Evolutionary conservation across 768 basidiomycete species (phyloP).

Genomic region (Lactifluus volemus): DNA sequence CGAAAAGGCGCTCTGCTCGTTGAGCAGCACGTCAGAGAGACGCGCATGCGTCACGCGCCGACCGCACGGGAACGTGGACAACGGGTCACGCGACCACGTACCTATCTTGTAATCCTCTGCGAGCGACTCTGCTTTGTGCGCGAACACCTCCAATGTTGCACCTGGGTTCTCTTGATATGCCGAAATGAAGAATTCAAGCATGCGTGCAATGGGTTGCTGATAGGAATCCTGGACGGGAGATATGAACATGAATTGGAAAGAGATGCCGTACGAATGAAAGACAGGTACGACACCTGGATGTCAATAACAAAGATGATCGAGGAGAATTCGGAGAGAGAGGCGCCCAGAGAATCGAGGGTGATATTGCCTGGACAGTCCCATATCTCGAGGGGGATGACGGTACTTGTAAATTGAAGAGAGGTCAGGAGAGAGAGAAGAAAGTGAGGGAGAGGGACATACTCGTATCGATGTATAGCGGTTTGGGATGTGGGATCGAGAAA

Average conservation of each 20-base stretch:
- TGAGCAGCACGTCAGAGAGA: not conserved
- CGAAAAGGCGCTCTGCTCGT: not conserved
- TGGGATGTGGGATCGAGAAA: slow-evolving; percentile 84
- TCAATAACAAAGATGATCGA: slow-evolving; percentile 92
- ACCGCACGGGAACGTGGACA: not conserved
- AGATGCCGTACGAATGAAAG: slow-evolving; percentile 1
- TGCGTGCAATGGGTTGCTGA: slow-evolving; percentile 72
- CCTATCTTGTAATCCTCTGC: slow-evolving; percentile 89
- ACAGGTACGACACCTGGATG: slow-evolving; percentile 58
- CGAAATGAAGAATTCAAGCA: slow-evolving; percentile 73
- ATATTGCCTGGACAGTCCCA: slow-evolving; percentile 93
- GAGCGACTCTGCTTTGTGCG: slow-evolving; percentile 90
- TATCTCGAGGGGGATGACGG: slow-evolving; percentile 86
- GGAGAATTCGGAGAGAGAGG: slow-evolving; percentile 69
- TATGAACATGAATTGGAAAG: not conserved
- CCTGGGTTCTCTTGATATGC: slow-evolving; percentile 68
- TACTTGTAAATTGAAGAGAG: slow-evolving; percentile 37
- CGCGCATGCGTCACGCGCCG: not conserved
- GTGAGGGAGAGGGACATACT: slow-evolving; percentile 48
- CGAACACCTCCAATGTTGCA: slow-evolving; percentile 83
- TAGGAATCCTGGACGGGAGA: slow-evolving; percentile 55
- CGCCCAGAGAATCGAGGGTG: slow-evolving; percentile 68
- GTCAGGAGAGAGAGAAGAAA: not conserved
- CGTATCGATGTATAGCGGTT: slow-evolving; percentile 62
- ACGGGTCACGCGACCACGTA: slow-evolving; percentile 28